A percentile compares a stretch with the other conserved stretches of the same genome.
Conservation (phyloP, 192 early-diverging fungal genomes). For the Martensiomyces pterosporus region DNA sequence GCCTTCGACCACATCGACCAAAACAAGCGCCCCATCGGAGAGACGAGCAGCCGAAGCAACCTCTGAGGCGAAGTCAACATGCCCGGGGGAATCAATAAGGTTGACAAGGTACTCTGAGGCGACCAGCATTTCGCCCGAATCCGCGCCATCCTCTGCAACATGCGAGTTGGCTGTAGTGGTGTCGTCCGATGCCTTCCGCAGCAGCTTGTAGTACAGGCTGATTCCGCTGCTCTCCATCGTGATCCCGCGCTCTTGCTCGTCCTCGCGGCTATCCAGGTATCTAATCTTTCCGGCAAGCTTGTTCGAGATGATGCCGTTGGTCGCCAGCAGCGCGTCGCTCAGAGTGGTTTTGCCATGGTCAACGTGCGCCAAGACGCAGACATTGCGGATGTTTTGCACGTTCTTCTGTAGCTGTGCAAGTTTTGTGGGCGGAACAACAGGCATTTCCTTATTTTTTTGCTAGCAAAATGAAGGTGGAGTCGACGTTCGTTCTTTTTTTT, state of each 20-base stretch:
- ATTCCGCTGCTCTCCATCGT: conserved; percentile 98
- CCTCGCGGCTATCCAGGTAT: conserved; percentile 92
- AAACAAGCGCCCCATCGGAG: conserved; percentile 90
- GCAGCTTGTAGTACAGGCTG: conserved; percentile 84
- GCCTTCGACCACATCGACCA: conserved; percentile 98
- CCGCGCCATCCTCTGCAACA: not conserved
- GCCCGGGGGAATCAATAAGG: conserved; percentile 97
- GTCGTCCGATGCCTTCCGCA: conserved; percentile 22
- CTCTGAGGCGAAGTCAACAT: conserved; percentile 97
- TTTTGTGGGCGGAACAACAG: conserved; percentile 60
- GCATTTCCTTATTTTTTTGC: no score
- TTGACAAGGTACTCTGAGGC: conserved; percentile 85
- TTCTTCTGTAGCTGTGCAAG: conserved; percentile 68
- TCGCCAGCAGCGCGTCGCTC: conserved; percentile 90
- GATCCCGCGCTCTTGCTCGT: conserved; percentile 98
- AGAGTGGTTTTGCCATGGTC: conserved; percentile 99
- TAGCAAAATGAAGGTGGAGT: no score
- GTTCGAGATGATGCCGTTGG: conserved; percentile 95
- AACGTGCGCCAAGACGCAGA: conserved; percentile 98
- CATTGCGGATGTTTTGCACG: conserved; percentile 78
- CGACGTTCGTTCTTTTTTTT: no score
- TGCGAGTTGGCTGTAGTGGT: not conserved
- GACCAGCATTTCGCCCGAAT: not conserved
- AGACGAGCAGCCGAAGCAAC: conserved; percentile 98
- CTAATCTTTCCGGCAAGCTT: conserved; percentile 95